These are phyloP conservation scores for Caulochytrium protostelioides DNA, from an alignment of 371 early-diverging fungal species.

Conservation along the genomic window DNA sequence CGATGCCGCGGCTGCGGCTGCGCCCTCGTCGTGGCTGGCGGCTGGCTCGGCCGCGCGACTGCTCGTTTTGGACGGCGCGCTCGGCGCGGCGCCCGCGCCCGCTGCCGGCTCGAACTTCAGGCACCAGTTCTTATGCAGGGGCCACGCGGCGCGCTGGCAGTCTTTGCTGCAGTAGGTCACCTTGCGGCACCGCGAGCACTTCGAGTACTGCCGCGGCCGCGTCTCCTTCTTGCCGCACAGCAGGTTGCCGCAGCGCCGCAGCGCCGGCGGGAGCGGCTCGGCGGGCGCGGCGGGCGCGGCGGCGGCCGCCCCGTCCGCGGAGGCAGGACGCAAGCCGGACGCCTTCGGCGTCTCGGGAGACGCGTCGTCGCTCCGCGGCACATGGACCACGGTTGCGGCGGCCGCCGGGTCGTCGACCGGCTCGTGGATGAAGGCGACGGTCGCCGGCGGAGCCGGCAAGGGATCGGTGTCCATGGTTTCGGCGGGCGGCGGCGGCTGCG, in stretches of 20 bases:
- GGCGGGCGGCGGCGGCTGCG: too few relatives aligned
- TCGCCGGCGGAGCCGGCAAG: too few relatives aligned
- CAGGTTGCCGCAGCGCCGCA: conserved; percentile 11
- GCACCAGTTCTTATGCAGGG: conserved; percentile 14
- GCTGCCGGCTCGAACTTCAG: conserved; percentile 5
- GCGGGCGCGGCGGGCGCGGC: conserved; percentile 1
- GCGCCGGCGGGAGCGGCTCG: conserved; percentile 1
- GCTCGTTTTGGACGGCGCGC: too few relatives aligned
- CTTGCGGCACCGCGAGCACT: conserved; percentile 18
- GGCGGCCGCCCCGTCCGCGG: not conserved
- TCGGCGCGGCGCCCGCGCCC: not conserved
- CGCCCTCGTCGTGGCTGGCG: too few relatives aligned
- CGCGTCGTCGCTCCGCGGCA: conserved; percentile 2
- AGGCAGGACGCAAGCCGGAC: not conserved
- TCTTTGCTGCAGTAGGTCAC: conserved; percentile 19
- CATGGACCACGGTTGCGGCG: not conserved
- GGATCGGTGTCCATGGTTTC: too few relatives aligned
- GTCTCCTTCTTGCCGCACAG: conserved; percentile 11
- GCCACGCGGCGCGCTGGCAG: conserved; percentile 11
- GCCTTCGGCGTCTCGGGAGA: not conserved
- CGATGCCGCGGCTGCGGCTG: too few relatives aligned
- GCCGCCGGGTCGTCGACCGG: too few relatives aligned
- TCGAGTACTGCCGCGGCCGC: conserved; percentile 10
- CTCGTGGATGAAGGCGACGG: too few relatives aligned
- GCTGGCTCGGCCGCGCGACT: too few relatives aligned